Percentiles rank a stretch among this genome's conserved stretches.
Evolutionary conservation across 2,329 filamentous ascomycete species (phyloP).

Genomic region (Fusarium buxicola): DNA sequence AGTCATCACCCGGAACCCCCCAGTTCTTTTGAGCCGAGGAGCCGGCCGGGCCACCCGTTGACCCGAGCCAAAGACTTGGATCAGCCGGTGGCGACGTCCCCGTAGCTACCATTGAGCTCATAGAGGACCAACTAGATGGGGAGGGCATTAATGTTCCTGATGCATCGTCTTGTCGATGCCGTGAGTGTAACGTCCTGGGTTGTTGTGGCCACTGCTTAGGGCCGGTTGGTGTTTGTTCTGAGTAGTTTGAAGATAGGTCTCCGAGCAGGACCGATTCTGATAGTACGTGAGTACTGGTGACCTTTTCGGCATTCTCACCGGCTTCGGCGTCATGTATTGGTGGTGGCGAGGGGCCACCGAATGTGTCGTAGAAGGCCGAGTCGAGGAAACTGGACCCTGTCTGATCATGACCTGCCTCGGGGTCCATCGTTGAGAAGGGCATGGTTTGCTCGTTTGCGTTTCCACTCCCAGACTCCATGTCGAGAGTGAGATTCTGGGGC

Average conservation of each 20-base stretch:
- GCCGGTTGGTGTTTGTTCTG: neutral
- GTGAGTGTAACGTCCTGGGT: constrained; percentile 2
- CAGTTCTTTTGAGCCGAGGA: constrained; percentile 27
- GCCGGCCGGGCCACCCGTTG: neutral
- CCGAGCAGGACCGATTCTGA: neutral
- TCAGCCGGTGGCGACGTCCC: constrained; percentile 15
- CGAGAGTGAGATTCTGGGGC: constrained; percentile 12
- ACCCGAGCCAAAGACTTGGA: constrained; percentile 30
- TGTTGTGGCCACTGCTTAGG: constrained; percentile 17
- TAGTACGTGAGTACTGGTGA: neutral
- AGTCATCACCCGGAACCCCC: constrained; percentile 17
- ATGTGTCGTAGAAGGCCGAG: constrained; percentile 39
- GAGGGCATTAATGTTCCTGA: constrained; percentile 20
- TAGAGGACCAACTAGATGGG: constrained; percentile 28
- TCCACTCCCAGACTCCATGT: constrained; percentile 5
- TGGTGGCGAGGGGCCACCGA: constrained; percentile 30
- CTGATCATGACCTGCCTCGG: constrained; percentile 24
- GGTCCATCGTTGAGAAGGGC: constrained; percentile 17
- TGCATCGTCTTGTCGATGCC: neutral
- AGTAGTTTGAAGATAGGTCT: constrained; percentile 1
- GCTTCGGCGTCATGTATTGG: constrained; percentile 19
- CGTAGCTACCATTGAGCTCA: constrained; percentile 28
- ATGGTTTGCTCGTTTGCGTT: constrained; percentile 12
- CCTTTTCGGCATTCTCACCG: constrained; percentile 22
- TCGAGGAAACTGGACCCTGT: constrained; percentile 29